A percentile compares a stretch with the other conserved stretches of the same genome.
Evolutionary conservation across 371 early-diverging fungal genomes (phyloP).

Genomic region (Mucor saturninus): DNA sequence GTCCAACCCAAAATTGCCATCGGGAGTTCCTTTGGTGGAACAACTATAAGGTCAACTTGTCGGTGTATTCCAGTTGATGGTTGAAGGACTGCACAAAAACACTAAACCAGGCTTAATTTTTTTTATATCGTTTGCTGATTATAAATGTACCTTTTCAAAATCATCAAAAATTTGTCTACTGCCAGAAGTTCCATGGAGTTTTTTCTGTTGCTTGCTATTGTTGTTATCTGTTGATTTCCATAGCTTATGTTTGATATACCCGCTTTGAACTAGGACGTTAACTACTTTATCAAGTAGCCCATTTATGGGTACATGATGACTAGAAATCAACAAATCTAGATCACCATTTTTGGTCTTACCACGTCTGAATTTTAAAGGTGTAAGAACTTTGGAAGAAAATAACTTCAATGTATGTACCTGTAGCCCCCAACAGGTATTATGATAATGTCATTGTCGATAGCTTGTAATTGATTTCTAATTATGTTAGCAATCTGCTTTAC

Average conservation of each 20-base stretch:
- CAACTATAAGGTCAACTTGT: slow-evolving; percentile 58
- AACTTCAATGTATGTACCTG: slow-evolving; percentile 17
- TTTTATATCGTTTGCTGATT: background rate
- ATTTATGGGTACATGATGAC: slow-evolving; percentile 25
- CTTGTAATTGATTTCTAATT: slow-evolving; percentile 33
- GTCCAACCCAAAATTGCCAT: slow-evolving; percentile 59
- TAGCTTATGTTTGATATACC: slow-evolving; percentile 23
- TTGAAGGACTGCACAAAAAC: slow-evolving; percentile 52
- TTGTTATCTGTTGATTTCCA: slow-evolving; percentile 13
- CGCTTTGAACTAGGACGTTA: slow-evolving; percentile 25
- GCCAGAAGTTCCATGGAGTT: background rate
- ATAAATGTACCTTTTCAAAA: slow-evolving; percentile 34
- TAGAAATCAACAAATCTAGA: slow-evolving; percentile 56
- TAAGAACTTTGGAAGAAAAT: background rate
- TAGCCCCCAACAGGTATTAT: slow-evolving; percentile 58
- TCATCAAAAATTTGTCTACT: slow-evolving; percentile 20
- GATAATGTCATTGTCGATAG: slow-evolving; percentile 30
- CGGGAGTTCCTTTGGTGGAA: slow-evolving; percentile 26
- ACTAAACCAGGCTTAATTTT: slow-evolving; percentile 22
- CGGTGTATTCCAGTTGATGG: slow-evolving; percentile 47
- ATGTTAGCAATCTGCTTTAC: slow-evolving; percentile 52
- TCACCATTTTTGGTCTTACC: slow-evolving; percentile 60
- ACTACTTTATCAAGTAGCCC: slow-evolving; percentile 35
- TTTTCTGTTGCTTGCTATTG: background rate
- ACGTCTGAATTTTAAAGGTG: slow-evolving; percentile 27